phyloP scores from a whole-genome alignment of 2,329 filamentous ascomycete species.

The Ascochyta clinopodiicola region DNA sequence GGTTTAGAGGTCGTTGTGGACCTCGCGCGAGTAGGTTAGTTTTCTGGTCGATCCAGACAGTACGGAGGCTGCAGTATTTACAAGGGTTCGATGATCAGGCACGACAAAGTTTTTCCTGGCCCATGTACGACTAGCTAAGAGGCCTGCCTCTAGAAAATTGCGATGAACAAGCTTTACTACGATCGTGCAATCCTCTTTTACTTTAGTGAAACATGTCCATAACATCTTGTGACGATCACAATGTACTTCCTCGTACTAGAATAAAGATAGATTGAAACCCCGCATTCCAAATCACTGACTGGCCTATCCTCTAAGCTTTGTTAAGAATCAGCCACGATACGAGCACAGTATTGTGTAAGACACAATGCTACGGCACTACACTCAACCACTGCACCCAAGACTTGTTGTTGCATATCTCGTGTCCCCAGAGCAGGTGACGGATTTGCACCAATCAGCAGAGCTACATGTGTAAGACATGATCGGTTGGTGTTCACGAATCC shows the following conservation, averaged over 20 bases:
- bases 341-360: neutral
- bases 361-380: neutral
- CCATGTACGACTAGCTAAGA: neutral
- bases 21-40: neutral
- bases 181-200: neutral
- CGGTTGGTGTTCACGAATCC: slow-evolving; percentile 17
- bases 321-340: no score
- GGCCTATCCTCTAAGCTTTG: neutral
- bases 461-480: neutral
- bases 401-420: neutral
- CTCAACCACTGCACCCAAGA: neutral
- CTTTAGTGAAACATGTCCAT: neutral
- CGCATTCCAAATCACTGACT: neutral
- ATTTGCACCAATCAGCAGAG: neutral
- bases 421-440: neutral
- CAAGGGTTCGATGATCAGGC: neutral
- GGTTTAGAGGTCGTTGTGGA: neutral
- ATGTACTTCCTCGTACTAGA: neutral
- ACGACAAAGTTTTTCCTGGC: neutral
- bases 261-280: neutral
- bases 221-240: neutral
- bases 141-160: neutral
- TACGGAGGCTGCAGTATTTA: neutral
- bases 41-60: neutral
- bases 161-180: neutral